Percentiles rank a stretch among this genome's conserved stretches.
These are phyloP conservation scores for Globisporangium sylvaticum DNA, from an alignment of 352 stramenopile genomes.

Conservation along the genomic window DNA sequence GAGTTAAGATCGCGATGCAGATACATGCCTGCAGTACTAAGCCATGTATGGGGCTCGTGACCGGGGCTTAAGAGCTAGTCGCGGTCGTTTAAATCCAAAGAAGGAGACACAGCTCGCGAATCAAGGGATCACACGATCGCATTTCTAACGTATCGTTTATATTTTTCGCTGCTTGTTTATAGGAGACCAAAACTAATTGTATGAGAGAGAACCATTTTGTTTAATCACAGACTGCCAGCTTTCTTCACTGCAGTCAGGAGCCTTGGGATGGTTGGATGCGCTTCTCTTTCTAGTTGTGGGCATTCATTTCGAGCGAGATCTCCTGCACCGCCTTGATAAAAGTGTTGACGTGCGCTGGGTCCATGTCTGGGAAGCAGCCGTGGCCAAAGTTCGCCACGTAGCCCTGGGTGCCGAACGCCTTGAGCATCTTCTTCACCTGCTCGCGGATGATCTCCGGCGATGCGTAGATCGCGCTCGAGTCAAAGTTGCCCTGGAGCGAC, in stretches of 20 bases:
- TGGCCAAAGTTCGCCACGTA: constrained; percentile 98
- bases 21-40: no score
- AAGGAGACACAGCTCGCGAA: no score
- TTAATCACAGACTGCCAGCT: background rate
- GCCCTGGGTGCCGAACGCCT: constrained; percentile 91
- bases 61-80: no score
- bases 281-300: constrained; percentile 26
- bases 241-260: background rate
- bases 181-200: background rate
- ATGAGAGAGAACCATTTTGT: background rate
- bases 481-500: constrained; percentile 91
- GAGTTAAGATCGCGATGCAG: no score
- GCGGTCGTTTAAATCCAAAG: no score
- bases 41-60: no score
- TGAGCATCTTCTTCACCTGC: constrained; percentile 92
- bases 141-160: background rate
- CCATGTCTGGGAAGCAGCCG: constrained; percentile 95
- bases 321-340: constrained; percentile 97
- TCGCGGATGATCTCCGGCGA: constrained; percentile 81
- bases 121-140: no score
- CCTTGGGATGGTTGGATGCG: background rate
- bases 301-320: constrained; percentile 87
- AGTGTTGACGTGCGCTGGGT: constrained; percentile 89
- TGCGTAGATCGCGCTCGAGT: constrained; percentile 87
- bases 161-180: background rate